A percentile compares a stretch with the other conserved stretches of the same genome.
Conservation (phyloP, 148 eudicot species). For the Amaranthus palmeri region DNA sequence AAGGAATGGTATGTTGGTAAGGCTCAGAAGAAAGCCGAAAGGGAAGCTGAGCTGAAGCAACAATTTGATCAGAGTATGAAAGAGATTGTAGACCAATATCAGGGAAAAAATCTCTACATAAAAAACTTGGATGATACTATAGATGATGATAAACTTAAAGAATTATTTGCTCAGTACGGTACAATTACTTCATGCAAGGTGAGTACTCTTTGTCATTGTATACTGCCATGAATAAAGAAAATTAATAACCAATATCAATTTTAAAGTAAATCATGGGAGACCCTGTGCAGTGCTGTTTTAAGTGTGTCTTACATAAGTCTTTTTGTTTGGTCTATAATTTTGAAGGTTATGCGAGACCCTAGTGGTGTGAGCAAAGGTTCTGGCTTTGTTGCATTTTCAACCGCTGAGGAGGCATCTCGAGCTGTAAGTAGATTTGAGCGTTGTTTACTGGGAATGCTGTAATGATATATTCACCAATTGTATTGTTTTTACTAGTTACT, state of each 20-base stretch:
- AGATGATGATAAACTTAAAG: conserved; percentile 78
- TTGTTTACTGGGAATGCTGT: neutral
- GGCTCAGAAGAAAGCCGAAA: conserved; percentile 84
- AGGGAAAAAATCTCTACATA: conserved; percentile 67
- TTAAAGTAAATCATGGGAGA: neutral
- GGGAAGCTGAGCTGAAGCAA: conserved; percentile 63
- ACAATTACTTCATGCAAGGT: conserved; percentile 89
- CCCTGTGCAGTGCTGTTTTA: neutral
- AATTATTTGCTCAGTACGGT: conserved; percentile 67
- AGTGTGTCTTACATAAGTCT: neutral
- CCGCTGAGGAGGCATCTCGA: conserved; percentile 84
- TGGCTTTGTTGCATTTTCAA: conserved; percentile 87
- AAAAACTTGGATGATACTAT: conserved; percentile 84
- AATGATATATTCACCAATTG: neutral
- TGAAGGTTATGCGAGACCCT: conserved; percentile 85
- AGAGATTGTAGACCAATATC: conserved; percentile 67
- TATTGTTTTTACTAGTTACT: conserved; percentile 37
- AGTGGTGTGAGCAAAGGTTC: conserved; percentile 82
- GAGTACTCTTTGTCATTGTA: conserved; percentile 4
- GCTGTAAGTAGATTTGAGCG: conserved; percentile 57
- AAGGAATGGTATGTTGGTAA: conserved; percentile 93
- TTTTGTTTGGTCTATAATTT: conserved; percentile 13
- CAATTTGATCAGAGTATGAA: conserved; percentile 60
- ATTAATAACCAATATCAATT: neutral
- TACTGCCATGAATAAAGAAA: neutral